Evolutionary conservation across 305 asterid species (phyloP), one percentile per base, ranked within the genome.

Genomic region (Solanum hybrid): DNA sequence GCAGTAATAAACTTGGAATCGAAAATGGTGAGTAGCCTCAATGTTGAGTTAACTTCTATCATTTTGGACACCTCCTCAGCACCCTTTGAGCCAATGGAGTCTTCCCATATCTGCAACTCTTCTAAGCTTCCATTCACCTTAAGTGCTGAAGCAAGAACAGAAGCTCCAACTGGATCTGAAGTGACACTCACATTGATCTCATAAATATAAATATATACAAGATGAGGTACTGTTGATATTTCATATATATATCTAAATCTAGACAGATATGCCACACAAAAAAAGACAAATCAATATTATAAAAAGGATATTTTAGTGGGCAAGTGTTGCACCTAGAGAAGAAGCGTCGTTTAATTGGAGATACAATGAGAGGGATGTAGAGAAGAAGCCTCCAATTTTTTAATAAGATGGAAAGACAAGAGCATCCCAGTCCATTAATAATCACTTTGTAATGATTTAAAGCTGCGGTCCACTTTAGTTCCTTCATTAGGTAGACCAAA

Each of bases 61-160:
- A 96, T 97, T 89, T 93, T 93, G 0, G 98, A 96, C 3, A 97
- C 91, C 91, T 95, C 98, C 89, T 97, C 99, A 2, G 98, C 95
- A 12, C 99, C 99, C 75, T 89, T 93, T 1, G 95, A 91, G 15
- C 98, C 97, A 81, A 97, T 94, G 0, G 98, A 96, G 93, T 97
- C 98, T 65, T 94, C 97, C 98, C 97, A 96, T 91, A 96, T 94
- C 39, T 94, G 96, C 91, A 97, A 89, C 87, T 94, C 97, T 80
- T 96, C 95, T 83, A 97, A 91, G 91, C 89, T 89, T 7, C 88
- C 90, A 70, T 97, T 97, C 3, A 91, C 93, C 92, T 78, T 93
- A 2, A 96, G 94, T 86, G 97, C 96, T 13, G 96, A 91, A 72
- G 98, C 98, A 10, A 97, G 65, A 24, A 90, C 4, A 1, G 84